These are phyloP conservation scores for Barnettozyma populi DNA, from an alignment of 805 yeast species.

Conservation along the genomic window DNA sequence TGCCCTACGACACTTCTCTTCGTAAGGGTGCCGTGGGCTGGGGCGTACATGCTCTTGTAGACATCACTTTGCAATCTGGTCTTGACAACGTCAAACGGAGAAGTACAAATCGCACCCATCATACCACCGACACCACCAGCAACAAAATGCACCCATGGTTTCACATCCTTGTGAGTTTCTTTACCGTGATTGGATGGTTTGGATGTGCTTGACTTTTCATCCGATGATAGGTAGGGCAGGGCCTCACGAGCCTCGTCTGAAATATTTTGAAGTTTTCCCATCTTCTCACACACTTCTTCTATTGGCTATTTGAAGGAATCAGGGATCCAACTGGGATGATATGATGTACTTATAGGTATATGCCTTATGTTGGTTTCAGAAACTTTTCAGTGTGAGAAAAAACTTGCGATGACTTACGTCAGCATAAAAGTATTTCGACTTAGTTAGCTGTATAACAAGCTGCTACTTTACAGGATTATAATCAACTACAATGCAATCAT, in stretches of 20 bases:
- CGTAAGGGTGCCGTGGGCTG: constrained; percentile 6
- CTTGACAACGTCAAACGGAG: constrained; percentile 95
- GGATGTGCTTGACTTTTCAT: constrained; percentile 58
- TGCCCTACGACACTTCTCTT: constrained; percentile 27
- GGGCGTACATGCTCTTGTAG: constrained; percentile 49
- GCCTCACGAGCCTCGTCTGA: constrained; percentile 56
- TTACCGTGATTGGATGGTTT: constrained; percentile 29
- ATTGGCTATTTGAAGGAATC: background rate
- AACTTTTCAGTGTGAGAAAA: background rate
- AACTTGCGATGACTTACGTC: background rate
- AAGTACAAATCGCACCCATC: constrained; percentile 93
- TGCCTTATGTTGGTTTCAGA: background rate
- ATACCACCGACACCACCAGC: constrained; percentile 95
- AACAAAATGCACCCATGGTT: constrained; percentile 74
- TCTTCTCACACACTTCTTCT: background rate
- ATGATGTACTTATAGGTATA: background rate
- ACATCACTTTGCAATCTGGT: constrained; percentile 92
- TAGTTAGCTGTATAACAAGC: no score
- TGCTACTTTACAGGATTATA: no score
- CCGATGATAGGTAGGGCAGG: constrained; percentile 58
- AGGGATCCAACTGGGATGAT: background rate
- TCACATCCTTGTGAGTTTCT: constrained; percentile 25
- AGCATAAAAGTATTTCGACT: background rate
- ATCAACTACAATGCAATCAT: background rate
- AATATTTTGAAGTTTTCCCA: constrained; percentile 27